These are phyloP conservation scores for Royoungia palumana DNA, from an alignment of 768 basidiomycete species.

Conservation along the genomic window DNA sequence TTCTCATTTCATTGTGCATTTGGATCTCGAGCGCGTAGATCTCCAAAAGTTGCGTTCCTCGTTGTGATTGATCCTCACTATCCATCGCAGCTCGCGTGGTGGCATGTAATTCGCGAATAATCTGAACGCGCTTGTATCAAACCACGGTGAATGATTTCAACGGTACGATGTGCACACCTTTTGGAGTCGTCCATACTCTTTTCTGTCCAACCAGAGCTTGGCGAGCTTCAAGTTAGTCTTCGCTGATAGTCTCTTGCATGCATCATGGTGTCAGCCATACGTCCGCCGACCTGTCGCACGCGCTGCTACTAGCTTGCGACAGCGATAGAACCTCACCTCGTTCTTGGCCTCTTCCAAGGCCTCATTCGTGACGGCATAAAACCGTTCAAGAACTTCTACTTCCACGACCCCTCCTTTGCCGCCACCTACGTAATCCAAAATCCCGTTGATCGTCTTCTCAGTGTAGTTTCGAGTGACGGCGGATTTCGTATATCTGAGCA, in stretches of 20 bases:
- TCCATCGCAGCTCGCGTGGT: constrained; percentile 61
- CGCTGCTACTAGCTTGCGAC: no score
- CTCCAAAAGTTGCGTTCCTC: constrained; percentile 91
- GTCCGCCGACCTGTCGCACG: not conserved
- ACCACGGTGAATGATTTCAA: not conserved
- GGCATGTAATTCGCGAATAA: constrained; percentile 71
- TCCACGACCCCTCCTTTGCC: constrained; percentile 74
- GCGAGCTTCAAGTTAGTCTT: constrained; percentile 98
- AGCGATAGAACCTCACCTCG: constrained; percentile 55
- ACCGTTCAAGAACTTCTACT: constrained; percentile 86
- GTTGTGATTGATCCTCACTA: constrained; percentile 83
- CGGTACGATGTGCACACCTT: constrained; percentile 47
- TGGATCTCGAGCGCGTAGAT: constrained; percentile 99
- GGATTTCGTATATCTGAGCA: constrained; percentile 92
- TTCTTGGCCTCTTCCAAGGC: constrained; percentile 94
- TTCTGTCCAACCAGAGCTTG: constrained; percentile 94
- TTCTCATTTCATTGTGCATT: constrained; percentile 97
- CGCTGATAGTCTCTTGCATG: constrained; percentile 74
- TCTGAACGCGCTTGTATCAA: constrained; percentile 36
- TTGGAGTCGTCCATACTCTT: constrained; percentile 81
- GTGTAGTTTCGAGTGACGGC: constrained; percentile 95
- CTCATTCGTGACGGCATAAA: constrained; percentile 90
- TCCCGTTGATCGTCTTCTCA: constrained; percentile 98
- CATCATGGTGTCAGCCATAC: not conserved
- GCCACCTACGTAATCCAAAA: constrained; percentile 96